Conservation (phyloP, 441 rosid genomes). For the Francoa sonchifolia region DNA sequence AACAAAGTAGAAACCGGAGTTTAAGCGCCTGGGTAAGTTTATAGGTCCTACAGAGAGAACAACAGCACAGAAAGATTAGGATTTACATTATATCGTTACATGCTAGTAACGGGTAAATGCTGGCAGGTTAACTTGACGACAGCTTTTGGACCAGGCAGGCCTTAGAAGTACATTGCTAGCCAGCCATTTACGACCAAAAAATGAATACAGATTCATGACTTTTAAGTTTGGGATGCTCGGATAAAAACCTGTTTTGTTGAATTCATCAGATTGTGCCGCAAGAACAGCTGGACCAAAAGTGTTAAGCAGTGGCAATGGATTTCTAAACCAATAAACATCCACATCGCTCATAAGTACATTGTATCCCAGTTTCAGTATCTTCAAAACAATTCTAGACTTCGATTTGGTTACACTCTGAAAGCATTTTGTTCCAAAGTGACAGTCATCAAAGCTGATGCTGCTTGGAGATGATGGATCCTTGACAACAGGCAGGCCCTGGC, state of each 20-base stretch:
- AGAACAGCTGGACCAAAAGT: conserved; percentile 71
- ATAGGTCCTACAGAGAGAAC: conserved; percentile 43
- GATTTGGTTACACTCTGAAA: conserved; percentile 87
- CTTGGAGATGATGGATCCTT: conserved; percentile 57
- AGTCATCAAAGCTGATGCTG: conserved; percentile 75
- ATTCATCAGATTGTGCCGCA: conserved; percentile 78
- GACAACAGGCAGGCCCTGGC: conserved; percentile 81
- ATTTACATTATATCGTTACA: no score
- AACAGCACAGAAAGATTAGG: conserved; percentile 2
- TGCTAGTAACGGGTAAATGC: no score
- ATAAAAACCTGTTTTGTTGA: conserved; percentile 49
- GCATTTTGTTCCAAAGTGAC: conserved; percentile 89
- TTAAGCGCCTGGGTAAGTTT: conserved; percentile 81
- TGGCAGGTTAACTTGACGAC: no score
- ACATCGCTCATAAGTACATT: conserved; percentile 82
- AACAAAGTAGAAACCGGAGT: conserved; percentile 88
- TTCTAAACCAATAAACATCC: conserved; percentile 79
- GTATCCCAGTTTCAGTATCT: conserved; percentile 74
- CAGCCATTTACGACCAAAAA: no score
- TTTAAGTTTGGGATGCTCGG: no score
- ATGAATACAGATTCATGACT: no score
- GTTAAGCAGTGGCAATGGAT: conserved; percentile 56
- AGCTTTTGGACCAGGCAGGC: no score
- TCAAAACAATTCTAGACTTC: conserved; percentile 77
- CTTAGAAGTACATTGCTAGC: no score